Evolutionary conservation across 352 stramenopile species (phyloP).

Genomic region (Pseudoperonospora humuli): DNA sequence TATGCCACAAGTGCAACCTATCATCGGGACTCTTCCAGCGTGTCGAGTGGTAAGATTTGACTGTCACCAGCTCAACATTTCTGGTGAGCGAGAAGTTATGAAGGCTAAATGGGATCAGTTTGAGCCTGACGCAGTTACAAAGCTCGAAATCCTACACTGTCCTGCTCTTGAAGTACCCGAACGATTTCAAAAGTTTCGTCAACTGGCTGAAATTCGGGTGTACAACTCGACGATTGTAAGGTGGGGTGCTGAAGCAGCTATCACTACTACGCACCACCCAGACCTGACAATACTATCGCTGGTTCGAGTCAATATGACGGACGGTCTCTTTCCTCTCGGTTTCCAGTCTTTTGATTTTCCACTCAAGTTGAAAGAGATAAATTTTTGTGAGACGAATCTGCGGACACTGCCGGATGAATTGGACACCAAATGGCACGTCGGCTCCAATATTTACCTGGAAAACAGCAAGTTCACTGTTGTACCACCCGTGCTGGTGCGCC

Average conservation of each 20-base stretch:
- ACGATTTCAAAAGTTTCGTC: background rate
- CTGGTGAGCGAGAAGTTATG: conserved; percentile 1
- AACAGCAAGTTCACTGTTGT: conserved; percentile 7
- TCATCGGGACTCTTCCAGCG: too few species aligned
- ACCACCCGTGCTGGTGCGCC: too few species aligned
- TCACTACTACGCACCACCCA: background rate
- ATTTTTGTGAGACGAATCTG: conserved; percentile 5
- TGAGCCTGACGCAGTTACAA: background rate
- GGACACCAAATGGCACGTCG: conserved; percentile 18
- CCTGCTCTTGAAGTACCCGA: conserved; percentile 1
- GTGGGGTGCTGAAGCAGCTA: conserved; percentile 1
- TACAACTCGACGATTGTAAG: conserved; percentile 4
- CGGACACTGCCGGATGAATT: conserved; percentile 24
- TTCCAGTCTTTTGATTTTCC: background rate
- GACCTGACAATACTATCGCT: background rate
- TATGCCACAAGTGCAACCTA: too few species aligned
- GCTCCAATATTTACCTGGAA: background rate
- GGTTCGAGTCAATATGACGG: background rate
- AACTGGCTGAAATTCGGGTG: background rate
- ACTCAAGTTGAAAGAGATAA: background rate
- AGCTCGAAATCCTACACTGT: conserved; percentile 1
- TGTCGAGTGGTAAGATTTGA: too few species aligned
- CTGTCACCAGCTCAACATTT: background rate
- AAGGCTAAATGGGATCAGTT: background rate
- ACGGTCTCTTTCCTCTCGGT: background rate